phyloP scores from a whole-genome alignment of 78 protist species.

The Ministeria vibrans region DNA sequence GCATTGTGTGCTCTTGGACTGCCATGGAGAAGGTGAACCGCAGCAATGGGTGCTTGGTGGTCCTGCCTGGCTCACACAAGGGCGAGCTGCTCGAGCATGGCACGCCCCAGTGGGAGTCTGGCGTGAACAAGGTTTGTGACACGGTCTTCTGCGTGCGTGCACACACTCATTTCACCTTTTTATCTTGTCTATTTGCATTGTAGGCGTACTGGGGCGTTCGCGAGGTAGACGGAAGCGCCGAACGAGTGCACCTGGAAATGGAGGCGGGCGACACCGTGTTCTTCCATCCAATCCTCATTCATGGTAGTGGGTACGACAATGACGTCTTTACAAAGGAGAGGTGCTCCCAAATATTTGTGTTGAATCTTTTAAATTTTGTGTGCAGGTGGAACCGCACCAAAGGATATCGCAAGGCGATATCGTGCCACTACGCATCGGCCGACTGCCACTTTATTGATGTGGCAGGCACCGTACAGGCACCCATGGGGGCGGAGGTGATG shows the following conservation, averaged over 20 bases:
- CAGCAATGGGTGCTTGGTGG: slow-evolving; percentile 21
- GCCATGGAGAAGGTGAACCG: slow-evolving; percentile 5
- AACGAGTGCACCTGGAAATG: background rate
- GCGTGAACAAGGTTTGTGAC: slow-evolving; percentile 21
- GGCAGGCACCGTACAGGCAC: background rate
- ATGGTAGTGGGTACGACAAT: slow-evolving; percentile 13
- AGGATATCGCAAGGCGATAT: slow-evolving; percentile 27
- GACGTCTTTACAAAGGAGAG: background rate
- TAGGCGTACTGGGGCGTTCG: too few relatives aligned
- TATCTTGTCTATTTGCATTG: too few relatives aligned
- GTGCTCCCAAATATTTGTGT: background rate
- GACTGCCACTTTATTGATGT: slow-evolving; percentile 10
- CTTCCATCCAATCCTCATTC: slow-evolving; percentile 26
- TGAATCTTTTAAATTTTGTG: background rate
- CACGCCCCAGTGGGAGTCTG: slow-evolving; percentile 15
- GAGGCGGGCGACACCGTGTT: slow-evolving; percentile 20
- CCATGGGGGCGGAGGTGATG: slow-evolving; percentile 2
- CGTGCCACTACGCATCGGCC: slow-evolving; percentile 11
- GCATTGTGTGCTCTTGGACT: slow-evolving; percentile 11
- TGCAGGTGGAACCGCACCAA: background rate
- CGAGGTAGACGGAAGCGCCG: background rate
- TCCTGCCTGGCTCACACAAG: slow-evolving; percentile 12
- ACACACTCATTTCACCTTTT: too few relatives aligned
- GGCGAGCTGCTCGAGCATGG: slow-evolving; percentile 22
- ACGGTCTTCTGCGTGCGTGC: background rate